Evolutionary conservation across 2,329 filamentous ascomycete genomes (phyloP).

Genomic region (Pseudogymnoascus sp.): DNA sequence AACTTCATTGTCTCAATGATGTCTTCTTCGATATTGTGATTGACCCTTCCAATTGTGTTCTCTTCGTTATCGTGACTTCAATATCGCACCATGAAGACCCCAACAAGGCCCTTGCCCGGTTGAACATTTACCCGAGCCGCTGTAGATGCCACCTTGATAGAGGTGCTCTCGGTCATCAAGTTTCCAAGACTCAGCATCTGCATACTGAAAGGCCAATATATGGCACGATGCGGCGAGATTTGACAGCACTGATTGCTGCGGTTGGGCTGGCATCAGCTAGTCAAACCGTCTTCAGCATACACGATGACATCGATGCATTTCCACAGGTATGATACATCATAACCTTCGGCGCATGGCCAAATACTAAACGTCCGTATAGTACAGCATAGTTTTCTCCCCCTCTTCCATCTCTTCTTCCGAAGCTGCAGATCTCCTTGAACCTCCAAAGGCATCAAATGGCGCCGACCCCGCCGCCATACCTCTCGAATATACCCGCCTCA

Average conservation of each 20-base stretch:
- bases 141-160: slow-evolving; percentile 8
- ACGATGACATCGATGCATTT: slow-evolving; percentile 64
- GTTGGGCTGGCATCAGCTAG: slow-evolving; percentile 38
- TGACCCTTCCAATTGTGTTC: neutral
- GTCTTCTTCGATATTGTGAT: neutral
- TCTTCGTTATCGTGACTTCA: neutral
- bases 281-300: slow-evolving; percentile 58
- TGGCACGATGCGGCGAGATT: slow-evolving; percentile 27
- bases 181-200: neutral
- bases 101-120: slow-evolving; percentile 28
- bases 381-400: slow-evolving; percentile 55
- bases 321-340: slow-evolving; percentile 49
- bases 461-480: neutral
- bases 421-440: slow-evolving; percentile 37
- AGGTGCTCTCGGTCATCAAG: neutral
- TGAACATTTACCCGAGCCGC: slow-evolving; percentile 35
- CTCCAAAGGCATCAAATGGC: neutral
- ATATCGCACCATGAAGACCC: neutral
- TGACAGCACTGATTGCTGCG: slow-evolving; percentile 23
- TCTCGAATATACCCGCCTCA: neutral
- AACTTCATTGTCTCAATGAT: neutral
- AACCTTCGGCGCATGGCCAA: neutral
- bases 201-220: slow-evolving; percentile 13
- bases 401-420: slow-evolving; percentile 51
- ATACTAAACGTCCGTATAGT: slow-evolving; percentile 38